Evolutionary conservation across 805 yeast genomes (phyloP).

Genomic region (Martiniozyma abietophila): DNA sequence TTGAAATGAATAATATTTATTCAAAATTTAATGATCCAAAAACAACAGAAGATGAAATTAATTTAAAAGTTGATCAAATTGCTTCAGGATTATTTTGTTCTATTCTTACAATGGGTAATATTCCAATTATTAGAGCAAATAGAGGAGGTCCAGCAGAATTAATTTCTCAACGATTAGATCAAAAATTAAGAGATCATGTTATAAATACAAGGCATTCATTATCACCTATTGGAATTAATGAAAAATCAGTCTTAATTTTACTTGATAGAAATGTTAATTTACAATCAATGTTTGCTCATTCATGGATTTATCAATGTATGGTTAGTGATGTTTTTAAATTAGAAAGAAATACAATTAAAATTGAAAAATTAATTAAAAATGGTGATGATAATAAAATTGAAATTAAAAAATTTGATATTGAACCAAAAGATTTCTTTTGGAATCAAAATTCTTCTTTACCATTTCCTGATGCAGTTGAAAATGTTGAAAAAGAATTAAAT

Average conservation of each 20-base stretch:
- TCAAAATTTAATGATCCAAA: slow-evolving; percentile 59
- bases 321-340: slow-evolving; percentile 85
- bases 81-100: slow-evolving; percentile 77
- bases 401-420: slow-evolving; percentile 71
- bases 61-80: slow-evolving; percentile 53
- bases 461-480: slow-evolving; percentile 98
- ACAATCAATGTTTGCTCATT: slow-evolving; percentile 90
- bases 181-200: slow-evolving; percentile 75
- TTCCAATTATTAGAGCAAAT: slow-evolving; percentile 88
- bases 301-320: slow-evolving; percentile 97
- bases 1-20: slow-evolving; percentile 61
- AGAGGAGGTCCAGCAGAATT: slow-evolving; percentile 93
- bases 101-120: slow-evolving; percentile 63
- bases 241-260: slow-evolving; percentile 69
- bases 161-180: slow-evolving; percentile 80
- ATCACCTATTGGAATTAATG: slow-evolving; percentile 16
- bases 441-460: slow-evolving; percentile 72
- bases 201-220: slow-evolving; percentile 45
- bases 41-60: slow-evolving; percentile 69
- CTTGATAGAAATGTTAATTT: slow-evolving; percentile 86
- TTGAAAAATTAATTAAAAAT: slow-evolving; percentile 29
- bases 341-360: slow-evolving; percentile 70
- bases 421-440: slow-evolving; percentile 94
- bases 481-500: slow-evolving; percentile 76
- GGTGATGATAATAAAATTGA: slow-evolving; percentile 28